Conservation (phyloP, 441 rosid genomes). For the Melastoma candidum region DNA sequence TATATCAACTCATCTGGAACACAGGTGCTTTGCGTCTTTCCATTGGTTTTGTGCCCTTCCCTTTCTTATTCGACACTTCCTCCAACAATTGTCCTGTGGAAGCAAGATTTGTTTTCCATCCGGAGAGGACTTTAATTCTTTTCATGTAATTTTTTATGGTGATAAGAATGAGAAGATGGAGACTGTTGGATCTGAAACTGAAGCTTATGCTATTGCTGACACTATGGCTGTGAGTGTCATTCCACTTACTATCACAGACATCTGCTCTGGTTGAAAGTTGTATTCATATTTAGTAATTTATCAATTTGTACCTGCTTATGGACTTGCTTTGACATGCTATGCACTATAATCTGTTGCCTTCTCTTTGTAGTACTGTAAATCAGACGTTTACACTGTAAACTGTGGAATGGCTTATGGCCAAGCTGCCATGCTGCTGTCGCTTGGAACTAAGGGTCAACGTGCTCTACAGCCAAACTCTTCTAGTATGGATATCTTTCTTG, state of each 20-base stretch:
- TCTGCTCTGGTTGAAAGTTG: neutral
- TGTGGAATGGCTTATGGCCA: slow-evolving; percentile 87
- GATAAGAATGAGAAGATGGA: slow-evolving; percentile 73
- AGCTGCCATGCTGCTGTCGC: slow-evolving; percentile 87
- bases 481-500: slow-evolving; percentile 33
- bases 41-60: slow-evolving; percentile 2
- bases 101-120: neutral
- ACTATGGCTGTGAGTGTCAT: slow-evolving; percentile 54
- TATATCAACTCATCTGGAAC: slow-evolving; percentile 84
- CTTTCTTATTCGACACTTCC: slow-evolving; percentile 2
- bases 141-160: slow-evolving; percentile 10
- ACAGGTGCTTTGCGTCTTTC: slow-evolving; percentile 30
- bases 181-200: slow-evolving; percentile 83
- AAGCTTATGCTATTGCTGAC: slow-evolving; percentile 86
- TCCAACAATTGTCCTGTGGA: slow-evolving; percentile 1
- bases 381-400: slow-evolving; percentile 65
- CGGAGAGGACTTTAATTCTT: neutral
- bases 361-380: slow-evolving; percentile 45
- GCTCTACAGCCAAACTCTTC: slow-evolving; percentile 67
- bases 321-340: too few relatives aligned
- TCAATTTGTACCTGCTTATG: too few relatives aligned
- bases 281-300: neutral
- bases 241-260: neutral
- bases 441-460: slow-evolving; percentile 72
- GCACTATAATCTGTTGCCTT: neutral